Base-by-base conservation (phyloP, 1,284 basidiomycete species). In the Inonotus obliquus region DNA sequence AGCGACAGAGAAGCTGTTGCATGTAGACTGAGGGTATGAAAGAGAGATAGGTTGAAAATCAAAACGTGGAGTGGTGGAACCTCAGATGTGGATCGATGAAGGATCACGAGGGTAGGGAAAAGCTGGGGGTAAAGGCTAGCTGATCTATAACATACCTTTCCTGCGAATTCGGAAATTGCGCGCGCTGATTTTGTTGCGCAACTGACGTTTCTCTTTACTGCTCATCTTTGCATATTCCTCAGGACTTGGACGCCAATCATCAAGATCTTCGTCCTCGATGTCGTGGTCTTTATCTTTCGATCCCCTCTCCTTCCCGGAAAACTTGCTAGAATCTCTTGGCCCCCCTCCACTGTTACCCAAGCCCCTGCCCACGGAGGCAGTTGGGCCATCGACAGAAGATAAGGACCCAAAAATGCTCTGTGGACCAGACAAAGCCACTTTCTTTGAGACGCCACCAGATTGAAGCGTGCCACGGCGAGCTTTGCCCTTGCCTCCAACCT, bases 161-260 rank as follows among this genome's bases (percentile, higher is more conserved):
- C 95, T 82, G 51, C 96, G 81, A 38, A 95, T 92, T 32, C 96
- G 82, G 79, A 98, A 98, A 72, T 96, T 97, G 63, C 96, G 81
- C 1, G 96, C 96, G 67, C 89, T 92, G 65, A 98, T 96, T 85
- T 98, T 98, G 79, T 98, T 98, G 62, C 96, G 78, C 44, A 98
- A 79, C 75, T 98, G 96, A 17, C 96, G 80, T 77, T 98, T 98
- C 77, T 98, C 96, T 77, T 98, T 98, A 72, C 87, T 91, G 19
- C 86, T 87, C 81, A 99, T 91, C 76, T 94, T 97, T 75, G 92
- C 90, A 79, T 98, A 98, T 68, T 96, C 94, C 68, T 98, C 95
- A 0, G 94, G 89, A 17, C 86, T 85, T 0, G 91, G 92, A 60
- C 89, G 80, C 89, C 90, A 92, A 66, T 91, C 89, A 59, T 87